These are phyloP conservation scores for Limnanthes douglasii DNA, from an alignment of 345 rosid genomes.

Conservation along the genomic window DNA sequence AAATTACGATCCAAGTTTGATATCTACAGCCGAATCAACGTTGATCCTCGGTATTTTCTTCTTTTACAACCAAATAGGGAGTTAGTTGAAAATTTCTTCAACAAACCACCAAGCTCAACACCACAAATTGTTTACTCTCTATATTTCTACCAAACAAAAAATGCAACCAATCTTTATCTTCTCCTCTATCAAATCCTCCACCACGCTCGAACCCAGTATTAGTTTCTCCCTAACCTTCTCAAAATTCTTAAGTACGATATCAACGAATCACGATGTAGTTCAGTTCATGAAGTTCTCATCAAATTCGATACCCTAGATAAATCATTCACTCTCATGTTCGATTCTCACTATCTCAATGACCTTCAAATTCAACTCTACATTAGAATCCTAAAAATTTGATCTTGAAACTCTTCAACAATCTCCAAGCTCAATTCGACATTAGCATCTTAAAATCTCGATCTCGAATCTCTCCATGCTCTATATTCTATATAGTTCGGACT, in stretches of 20 bases:
- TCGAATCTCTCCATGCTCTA: constrained; percentile 26
- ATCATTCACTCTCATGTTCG: constrained; percentile 49
- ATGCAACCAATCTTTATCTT: constrained; percentile 37
- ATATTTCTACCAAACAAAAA: constrained; percentile 52
- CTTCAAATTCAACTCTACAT: constrained; percentile 35
- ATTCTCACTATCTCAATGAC: constrained; percentile 24
- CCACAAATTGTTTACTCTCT: constrained; percentile 33
- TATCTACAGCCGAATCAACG: constrained; percentile 4
- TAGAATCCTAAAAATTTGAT: too few species aligned
- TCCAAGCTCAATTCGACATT: constrained; percentile 33
- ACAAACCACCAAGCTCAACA: constrained; percentile 17
- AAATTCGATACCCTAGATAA: constrained; percentile 33
- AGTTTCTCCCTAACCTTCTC: constrained; percentile 44
- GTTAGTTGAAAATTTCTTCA: constrained; percentile 39
- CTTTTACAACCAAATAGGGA: constrained; percentile 43
- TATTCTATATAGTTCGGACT: constrained; percentile 30
- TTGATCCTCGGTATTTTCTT: constrained; percentile 1
- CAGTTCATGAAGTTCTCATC: constrained; percentile 28
- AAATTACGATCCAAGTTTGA: constrained; percentile 42
- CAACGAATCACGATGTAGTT: constrained; percentile 25
- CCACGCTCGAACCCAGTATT: constrained; percentile 36
- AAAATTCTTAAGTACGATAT: constrained; percentile 34
- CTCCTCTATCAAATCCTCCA: constrained; percentile 28
- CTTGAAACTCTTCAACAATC: constrained; percentile 48
- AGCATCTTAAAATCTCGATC: constrained; percentile 38